A percentile compares a stretch with the other conserved stretches of the same genome.
Conservation (phyloP, 2,329 filamentous ascomycete species). For the Penicillium sp. region DNA sequence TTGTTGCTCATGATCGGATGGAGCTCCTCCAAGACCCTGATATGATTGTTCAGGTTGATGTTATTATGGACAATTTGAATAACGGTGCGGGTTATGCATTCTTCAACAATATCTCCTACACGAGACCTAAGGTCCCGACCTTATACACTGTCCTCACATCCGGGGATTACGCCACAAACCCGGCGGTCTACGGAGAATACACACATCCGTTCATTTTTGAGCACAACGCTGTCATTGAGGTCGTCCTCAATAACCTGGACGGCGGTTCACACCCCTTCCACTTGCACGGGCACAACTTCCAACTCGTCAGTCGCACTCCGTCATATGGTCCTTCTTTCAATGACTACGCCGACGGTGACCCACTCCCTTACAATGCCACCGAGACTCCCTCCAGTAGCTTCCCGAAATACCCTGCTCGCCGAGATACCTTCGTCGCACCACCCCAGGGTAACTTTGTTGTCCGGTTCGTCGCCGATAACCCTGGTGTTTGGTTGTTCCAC, state of each 20-base stretch:
- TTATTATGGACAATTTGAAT: slow-evolving; percentile 69
- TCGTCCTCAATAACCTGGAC: slow-evolving; percentile 47
- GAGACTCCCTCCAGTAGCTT: slow-evolving; percentile 41
- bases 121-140: slow-evolving; percentile 25
- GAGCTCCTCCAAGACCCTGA: slow-evolving; percentile 63
- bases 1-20: slow-evolving; percentile 68
- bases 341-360: slow-evolving; percentile 44
- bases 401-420: slow-evolving; percentile 59
- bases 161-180: slow-evolving; percentile 54
- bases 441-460: slow-evolving; percentile 68
- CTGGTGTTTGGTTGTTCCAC: slow-evolving; percentile 69
- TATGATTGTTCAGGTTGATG: slow-evolving; percentile 52
- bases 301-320: slow-evolving; percentile 60
- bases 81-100: slow-evolving; percentile 60
- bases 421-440: slow-evolving; percentile 67
- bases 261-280: slow-evolving; percentile 50
- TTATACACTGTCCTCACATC: slow-evolving; percentile 30
- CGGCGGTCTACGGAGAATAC: slow-evolving; percentile 63
- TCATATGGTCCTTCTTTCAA: slow-evolving; percentile 59
- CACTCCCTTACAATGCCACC: slow-evolving; percentile 11
- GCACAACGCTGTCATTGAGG: slow-evolving; percentile 44
- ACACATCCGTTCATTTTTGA: slow-evolving; percentile 53
- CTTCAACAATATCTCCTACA: slow-evolving; percentile 32
- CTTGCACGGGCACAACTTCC: slow-evolving; percentile 63
- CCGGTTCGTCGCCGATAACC: slow-evolving; percentile 47